A percentile compares a stretch with the other conserved stretches of the same genome.
Evolutionary conservation across 176 grass and related monocot species (phyloP).

Genomic region (Aegilops bicornis): DNA sequence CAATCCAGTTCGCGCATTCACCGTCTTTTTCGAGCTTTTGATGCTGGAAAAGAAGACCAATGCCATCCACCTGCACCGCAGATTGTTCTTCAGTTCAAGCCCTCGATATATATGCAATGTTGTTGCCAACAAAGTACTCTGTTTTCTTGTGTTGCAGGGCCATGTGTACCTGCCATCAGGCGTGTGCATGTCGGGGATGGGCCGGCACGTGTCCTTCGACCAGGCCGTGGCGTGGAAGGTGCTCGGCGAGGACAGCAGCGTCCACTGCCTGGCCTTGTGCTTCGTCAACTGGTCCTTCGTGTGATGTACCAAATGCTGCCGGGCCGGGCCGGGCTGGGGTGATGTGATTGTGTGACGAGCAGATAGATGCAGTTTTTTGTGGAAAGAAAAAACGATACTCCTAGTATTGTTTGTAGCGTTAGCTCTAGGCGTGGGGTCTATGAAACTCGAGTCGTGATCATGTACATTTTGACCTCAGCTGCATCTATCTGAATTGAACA

Average conservation of each 20-base stretch:
- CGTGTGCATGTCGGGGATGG: conserved; percentile 87
- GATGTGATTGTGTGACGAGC: neutral
- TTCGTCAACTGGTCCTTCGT: conserved; percentile 83
- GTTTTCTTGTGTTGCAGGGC: conserved; percentile 36
- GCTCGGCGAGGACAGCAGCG: conserved; percentile 56
- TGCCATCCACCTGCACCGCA: neutral
- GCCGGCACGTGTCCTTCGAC: conserved; percentile 87
- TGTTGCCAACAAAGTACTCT: neutral
- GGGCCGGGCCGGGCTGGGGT: too few relatives aligned
- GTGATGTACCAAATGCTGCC: neutral
- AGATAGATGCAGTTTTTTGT: conserved; percentile 19
- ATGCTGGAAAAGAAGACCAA: neutral
- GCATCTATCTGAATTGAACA: too few relatives aligned
- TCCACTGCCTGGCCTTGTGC: conserved; percentile 85
- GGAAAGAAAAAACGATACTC: too few relatives aligned
- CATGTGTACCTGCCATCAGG: conserved; percentile 73
- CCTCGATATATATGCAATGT: neutral
- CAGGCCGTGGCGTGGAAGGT: conserved; percentile 94
- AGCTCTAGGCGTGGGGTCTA: too few relatives aligned
- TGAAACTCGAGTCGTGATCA: too few relatives aligned
- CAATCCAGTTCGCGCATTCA: too few relatives aligned
- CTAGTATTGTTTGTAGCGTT: too few relatives aligned
- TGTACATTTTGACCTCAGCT: too few relatives aligned
- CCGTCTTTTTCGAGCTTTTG: neutral
- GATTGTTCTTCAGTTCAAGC: neutral